Evolutionary conservation across 2,329 filamentous ascomycete genomes (phyloP), one percentile per base, ranked within the genome.

Genomic region (Nemania serpens): DNA sequence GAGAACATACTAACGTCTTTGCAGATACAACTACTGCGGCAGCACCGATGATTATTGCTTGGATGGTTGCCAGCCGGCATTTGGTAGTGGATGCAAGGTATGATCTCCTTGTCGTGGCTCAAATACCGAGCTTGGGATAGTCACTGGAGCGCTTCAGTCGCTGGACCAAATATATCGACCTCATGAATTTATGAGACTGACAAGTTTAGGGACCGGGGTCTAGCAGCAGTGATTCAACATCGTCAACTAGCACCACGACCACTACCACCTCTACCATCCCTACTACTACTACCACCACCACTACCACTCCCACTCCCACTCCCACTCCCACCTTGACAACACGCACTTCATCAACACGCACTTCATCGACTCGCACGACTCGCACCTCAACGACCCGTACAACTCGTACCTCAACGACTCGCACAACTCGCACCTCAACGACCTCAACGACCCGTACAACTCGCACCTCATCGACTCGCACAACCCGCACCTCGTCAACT

Each of bases 31-130:
- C 29, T 77, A 61, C 67, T 80, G 78, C 65, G 78, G 79, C 43
- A 69, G 68, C 18, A 74, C 74, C 1, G 69, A 69, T n/a, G 75
- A 74, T 37, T 75, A 80, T 61, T 80, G 78, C 65, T 70, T 70
- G 29, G 67, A 61, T 0, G 76, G 75, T 11, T 80, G 78, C 62
- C 77, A 79, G 64, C 60, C 68, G 7, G 67, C n/a, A 1, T 75
- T 72, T 51, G 74, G 73, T 55, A 69, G 69, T 37, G 68, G 71
- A 45, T 71, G 69, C 65, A 63, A 67, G 68, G 68, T 65, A 69
- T 57, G 61, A 62, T 52, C 63, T 63, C 59, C 39, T 46, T 37
- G 29, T 7, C 22, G 41, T 36, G 11, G 7, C 20, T 45, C 42
- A 25, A 25, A 45, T 13, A 11, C 42, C 42, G 25, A 7, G 25